phyloP scores from a whole-genome alignment of 257 asterid species.

The Galeopsis tetrahit region DNA sequence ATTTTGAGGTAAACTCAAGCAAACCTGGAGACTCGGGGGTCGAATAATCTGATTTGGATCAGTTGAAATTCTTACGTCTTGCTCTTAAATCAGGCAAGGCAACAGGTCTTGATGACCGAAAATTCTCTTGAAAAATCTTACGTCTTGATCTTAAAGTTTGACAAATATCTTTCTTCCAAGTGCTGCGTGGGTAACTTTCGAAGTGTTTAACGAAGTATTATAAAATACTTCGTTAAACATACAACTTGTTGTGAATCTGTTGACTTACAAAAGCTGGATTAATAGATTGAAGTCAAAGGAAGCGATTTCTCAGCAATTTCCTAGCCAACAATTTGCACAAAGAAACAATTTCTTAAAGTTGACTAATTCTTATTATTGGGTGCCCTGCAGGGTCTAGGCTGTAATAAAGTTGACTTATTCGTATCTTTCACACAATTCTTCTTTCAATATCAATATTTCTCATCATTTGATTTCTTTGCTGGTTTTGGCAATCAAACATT shows the following conservation, averaged over 20 bases:
- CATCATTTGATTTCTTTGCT: background rate
- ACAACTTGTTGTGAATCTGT: background rate
- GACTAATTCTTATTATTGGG: background rate
- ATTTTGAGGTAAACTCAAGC: no score
- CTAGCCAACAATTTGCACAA: constrained; percentile 23
- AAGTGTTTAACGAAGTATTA: no score
- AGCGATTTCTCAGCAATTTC: constrained; percentile 28
- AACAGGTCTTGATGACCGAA: no score
- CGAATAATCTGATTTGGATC: no score
- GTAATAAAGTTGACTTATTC: constrained; percentile 38
- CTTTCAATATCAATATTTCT: background rate
- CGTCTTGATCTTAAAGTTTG: no score
- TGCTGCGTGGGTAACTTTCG: no score
- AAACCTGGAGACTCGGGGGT: no score
- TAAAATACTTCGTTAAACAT: no score
- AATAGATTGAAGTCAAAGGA: constrained; percentile 4
- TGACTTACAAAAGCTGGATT: background rate
- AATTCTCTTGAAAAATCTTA: no score
- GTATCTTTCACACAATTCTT: background rate
- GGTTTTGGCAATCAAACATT: background rate
- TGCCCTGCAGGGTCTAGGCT: constrained; percentile 18
- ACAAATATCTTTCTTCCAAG: no score
- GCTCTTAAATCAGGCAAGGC: no score
- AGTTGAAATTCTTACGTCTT: no score
- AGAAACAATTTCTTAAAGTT: background rate